Evolutionary conservation across 177 flowering plant genomes (phyloP).

Genomic region (Vitis hybrid): DNA sequence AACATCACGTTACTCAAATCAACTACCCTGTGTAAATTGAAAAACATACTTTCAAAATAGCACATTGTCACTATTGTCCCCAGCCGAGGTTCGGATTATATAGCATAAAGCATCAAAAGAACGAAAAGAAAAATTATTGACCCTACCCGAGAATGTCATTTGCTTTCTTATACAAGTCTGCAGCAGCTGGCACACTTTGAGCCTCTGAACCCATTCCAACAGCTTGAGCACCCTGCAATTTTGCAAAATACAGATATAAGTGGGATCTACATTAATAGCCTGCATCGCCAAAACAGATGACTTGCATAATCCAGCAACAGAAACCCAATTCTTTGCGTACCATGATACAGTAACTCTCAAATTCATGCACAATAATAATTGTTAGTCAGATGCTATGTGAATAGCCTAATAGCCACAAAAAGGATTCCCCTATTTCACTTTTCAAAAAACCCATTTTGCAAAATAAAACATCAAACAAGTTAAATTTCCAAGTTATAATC

Average conservation of each 20-base stretch:
- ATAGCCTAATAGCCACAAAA: no score
- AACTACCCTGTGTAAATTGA: neutral
- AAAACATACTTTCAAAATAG: neutral
- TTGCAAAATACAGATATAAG: neutral
- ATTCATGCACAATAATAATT: no score
- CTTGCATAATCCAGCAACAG: no score
- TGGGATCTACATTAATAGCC: no score
- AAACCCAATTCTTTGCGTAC: no score
- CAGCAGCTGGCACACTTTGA: slow-evolving; percentile 85
- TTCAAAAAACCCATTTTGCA: no score
- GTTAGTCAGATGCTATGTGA: no score
- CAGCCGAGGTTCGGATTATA: neutral
- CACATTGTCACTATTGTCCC: neutral
- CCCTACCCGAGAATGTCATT: slow-evolving; percentile 88
- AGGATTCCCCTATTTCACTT: no score
- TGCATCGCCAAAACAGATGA: no score
- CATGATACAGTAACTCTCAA: no score
- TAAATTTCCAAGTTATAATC: no score
- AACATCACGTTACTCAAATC: neutral
- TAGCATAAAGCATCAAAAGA: neutral
- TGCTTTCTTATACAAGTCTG: slow-evolving; percentile 80
- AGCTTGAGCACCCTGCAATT: slow-evolving; percentile 94
- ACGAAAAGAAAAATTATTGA: neutral
- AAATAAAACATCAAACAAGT: no score
- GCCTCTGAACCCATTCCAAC: slow-evolving; percentile 95